Conservation (phyloP, 1,284 basidiomycete genomes). For the Microbotryum silenes-acaulis region DNA sequence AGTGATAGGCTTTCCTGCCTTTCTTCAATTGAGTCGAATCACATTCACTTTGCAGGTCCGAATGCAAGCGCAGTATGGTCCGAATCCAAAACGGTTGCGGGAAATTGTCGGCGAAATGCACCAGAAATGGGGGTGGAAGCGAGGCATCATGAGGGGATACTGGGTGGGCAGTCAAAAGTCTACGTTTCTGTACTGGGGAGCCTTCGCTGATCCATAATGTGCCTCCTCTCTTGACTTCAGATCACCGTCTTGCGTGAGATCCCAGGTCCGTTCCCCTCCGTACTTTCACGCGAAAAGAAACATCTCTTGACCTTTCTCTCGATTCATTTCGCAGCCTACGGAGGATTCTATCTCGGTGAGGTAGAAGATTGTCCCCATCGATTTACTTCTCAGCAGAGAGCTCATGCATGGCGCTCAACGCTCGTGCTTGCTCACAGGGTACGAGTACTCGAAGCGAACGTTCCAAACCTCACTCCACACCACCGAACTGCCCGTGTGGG, state of each 20-base stretch:
- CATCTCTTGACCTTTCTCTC: no score
- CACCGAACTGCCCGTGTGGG: conserved; percentile 72
- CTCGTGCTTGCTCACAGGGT: conserved; percentile 48
- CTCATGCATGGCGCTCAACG: no score
- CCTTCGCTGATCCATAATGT: no score
- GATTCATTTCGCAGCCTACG: no score
- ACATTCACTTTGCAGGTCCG: conserved; percentile 62
- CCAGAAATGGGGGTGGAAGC: conserved; percentile 68
- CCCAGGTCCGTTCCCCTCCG: conserved; percentile 47
- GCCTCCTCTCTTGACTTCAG: conserved; percentile 42
- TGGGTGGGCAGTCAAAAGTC: conserved; percentile 54
- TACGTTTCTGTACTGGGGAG: no score
- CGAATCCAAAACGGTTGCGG: conserved; percentile 54
- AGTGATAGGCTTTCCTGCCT: background rate
- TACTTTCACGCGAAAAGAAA: no score
- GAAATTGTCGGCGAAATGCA: conserved; percentile 73
- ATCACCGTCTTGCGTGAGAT: conserved; percentile 88
- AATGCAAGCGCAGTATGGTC: conserved; percentile 91
- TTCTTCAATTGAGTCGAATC: conserved; percentile 11
- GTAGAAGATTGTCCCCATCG: no score
- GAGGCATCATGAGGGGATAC: conserved; percentile 91
- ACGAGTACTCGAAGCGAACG: conserved; percentile 76
- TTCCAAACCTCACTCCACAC: conserved; percentile 58
- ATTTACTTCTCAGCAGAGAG: no score
- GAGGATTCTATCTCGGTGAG: no score